Evolutionary conservation across 768 basidiomycete species (phyloP), one percentile per base, ranked within the genome.

Genomic region (Suillus sp.): DNA sequence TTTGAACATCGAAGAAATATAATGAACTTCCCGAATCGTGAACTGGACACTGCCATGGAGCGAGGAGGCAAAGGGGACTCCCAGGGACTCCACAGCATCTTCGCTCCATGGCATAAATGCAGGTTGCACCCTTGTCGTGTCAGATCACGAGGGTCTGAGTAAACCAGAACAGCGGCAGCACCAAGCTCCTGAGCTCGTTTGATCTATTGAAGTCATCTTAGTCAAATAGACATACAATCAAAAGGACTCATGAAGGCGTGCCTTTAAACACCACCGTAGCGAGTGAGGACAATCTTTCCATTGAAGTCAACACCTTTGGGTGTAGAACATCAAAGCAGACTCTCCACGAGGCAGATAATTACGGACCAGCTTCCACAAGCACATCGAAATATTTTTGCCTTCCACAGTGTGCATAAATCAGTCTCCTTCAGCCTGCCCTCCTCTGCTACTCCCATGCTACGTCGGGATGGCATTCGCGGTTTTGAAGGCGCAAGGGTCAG

Each of bases 371-470:
- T 38, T 71, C 75, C 37, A 81, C 78, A 43, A 92, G 83, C 4
- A 74, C 78, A 60, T 87, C 88, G 62, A 86, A 92, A 67, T 93
- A 92, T 13, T 75, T 67, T 72, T 86, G 84, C 10, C 78, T 76
- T 4, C 90, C 87, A 60, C 86, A 87, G 37, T 85, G 79, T 25
- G 76, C 87, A 67, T 86, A 84, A 54, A 89, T 67, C 34, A 87
- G 72, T 64, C 81, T 22, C 89, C 88, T 65, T 77, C 77, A 22
- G 87, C 92, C 65, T 86, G 84, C 0, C 91, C 92, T n/a, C 80
- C 83, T 56, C 78, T 79, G 63, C 86, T 88, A 18, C 89, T 75
- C 0, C 90, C 91, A 71, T 92, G 91, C 82, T 89, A 93, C 30
- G 86, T 75, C 1, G 81, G 83, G 7, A 90, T 81, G 35, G 83